Conservation (phyloP, 305 asterid genomes). For the Fraxinus greggii region DNA sequence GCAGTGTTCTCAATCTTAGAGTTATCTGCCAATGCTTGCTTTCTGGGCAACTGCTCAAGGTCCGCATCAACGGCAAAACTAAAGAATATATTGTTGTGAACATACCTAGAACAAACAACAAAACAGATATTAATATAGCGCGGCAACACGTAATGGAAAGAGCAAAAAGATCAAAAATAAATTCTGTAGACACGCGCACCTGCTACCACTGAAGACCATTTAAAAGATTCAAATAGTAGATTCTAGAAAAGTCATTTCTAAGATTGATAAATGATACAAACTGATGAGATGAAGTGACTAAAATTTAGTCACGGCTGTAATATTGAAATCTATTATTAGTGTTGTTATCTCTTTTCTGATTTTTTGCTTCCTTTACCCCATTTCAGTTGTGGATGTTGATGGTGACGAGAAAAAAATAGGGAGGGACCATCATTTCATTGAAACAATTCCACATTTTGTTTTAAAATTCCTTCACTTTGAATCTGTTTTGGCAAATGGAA, state of each 20-base stretch:
- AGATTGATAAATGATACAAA: neutral
- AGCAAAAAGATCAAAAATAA: neutral
- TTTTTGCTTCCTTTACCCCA: neutral
- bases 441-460: neutral
- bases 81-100: slow-evolving; percentile 96
- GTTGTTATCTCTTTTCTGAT: neutral
- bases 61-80: slow-evolving; percentile 93
- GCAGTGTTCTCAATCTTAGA: slow-evolving; percentile 44
- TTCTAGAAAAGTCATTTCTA: neutral
- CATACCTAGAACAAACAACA: slow-evolving; percentile 61
- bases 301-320: neutral
- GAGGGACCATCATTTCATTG: neutral
- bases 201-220: neutral
- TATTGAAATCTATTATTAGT: neutral
- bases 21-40: slow-evolving; percentile 46
- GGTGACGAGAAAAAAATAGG: neutral
- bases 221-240: neutral
- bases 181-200: neutral
- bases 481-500: neutral
- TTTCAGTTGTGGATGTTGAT: neutral
- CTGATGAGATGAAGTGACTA: neutral
- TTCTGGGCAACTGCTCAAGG: slow-evolving; percentile 61
- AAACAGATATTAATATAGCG: slow-evolving; percentile 17
- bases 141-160: neutral
- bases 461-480: neutral